Evolutionary conservation across 495 filamentous ascomycete genomes (phyloP).

Genomic region (Penicillium egyptiacum): DNA sequence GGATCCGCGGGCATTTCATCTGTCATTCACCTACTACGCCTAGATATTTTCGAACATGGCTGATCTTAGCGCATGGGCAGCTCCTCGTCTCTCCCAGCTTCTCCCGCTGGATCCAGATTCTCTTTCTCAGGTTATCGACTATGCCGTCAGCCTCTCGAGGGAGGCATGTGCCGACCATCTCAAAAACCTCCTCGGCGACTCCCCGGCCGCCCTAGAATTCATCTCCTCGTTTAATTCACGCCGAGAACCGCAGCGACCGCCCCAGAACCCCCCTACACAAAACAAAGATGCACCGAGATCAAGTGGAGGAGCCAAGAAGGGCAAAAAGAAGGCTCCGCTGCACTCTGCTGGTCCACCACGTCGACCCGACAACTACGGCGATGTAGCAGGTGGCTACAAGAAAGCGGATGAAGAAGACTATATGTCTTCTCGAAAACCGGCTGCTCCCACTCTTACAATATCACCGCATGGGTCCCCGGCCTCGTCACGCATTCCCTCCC

Average conservation of each 20-base stretch:
- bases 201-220: constrained; percentile 81
- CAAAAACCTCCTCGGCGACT: constrained; percentile 84
- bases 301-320: constrained; percentile 32
- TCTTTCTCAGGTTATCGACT: constrained; percentile 76
- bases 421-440: constrained; percentile 43
- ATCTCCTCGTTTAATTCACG: constrained; percentile 86
- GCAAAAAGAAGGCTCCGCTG: constrained; percentile 61
- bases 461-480: constrained; percentile 28
- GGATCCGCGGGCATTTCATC: background rate
- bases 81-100: constrained; percentile 70
- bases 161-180: constrained; percentile 78
- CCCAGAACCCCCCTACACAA: constrained; percentile 22
- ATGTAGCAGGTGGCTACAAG: constrained; percentile 57
- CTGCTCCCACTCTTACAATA: constrained; percentile 33
- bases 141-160: constrained; percentile 70
- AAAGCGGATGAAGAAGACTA: constrained; percentile 65
- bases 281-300: constrained; percentile 28
- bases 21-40: constrained; percentile 2
- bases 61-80: constrained; percentile 52
- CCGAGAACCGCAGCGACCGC: constrained; percentile 48
- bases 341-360: constrained; percentile 62
- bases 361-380: constrained; percentile 57
- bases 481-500: constrained; percentile 40
- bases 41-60: constrained; percentile 17
- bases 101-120: constrained; percentile 83